A percentile compares a stretch with the other conserved stretches of the same genome.
These are phyloP conservation scores for Scenedesmus sp. DNA, from an alignment of 163 green algal genomes.

Conservation along the genomic window DNA sequence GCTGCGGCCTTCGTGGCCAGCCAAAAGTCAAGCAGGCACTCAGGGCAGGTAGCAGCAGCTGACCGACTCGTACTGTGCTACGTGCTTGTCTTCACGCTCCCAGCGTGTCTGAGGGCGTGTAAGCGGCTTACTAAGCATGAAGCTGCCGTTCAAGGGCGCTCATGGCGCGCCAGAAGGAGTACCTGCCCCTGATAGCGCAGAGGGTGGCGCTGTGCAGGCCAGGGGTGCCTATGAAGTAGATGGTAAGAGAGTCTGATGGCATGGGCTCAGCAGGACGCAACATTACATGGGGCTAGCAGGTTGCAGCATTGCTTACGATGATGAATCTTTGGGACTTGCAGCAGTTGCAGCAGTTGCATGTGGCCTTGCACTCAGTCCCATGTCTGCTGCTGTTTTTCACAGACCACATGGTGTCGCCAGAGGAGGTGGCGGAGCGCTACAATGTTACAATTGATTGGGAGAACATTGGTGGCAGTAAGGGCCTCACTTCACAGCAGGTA, in stretches of 20 bases:
- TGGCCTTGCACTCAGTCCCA: neutral
- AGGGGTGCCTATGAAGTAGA: constrained; percentile 25
- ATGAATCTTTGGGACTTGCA: neutral
- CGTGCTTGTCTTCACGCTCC: neutral
- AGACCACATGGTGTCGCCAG: constrained; percentile 38
- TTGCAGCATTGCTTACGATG: neutral
- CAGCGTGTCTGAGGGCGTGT: neutral
- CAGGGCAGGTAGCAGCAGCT: constrained; percentile 3
- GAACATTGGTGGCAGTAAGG: constrained; percentile 40
- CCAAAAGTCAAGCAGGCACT: neutral
- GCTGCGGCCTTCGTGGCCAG: neutral
- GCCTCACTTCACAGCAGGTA: constrained; percentile 38
- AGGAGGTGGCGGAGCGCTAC: constrained; percentile 46
- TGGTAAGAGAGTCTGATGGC: neutral
- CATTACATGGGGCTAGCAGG: neutral
- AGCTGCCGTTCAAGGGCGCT: neutral
- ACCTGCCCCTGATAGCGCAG: neutral
- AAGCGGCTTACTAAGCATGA: neutral
- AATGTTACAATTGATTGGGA: constrained; percentile 25
- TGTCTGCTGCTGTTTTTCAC: neutral
- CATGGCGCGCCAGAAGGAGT: neutral
- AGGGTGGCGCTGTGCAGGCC: constrained; percentile 9
- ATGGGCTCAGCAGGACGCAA: neutral
- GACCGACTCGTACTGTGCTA: neutral
- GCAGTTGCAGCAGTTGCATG: neutral